phyloP scores from a whole-genome alignment of 257 asterid genomes.

The Nicotiana undulata region DNA sequence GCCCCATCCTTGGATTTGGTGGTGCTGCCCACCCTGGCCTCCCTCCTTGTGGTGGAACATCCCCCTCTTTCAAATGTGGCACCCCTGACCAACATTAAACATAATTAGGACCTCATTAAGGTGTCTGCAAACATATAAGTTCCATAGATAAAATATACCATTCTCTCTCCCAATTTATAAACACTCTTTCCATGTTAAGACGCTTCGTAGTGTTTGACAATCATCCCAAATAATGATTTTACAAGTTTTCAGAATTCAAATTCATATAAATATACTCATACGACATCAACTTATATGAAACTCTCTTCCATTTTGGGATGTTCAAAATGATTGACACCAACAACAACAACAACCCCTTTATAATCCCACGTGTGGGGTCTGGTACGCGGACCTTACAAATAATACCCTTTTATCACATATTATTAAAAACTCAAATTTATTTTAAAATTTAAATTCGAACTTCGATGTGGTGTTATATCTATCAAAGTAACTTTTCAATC shows the following conservation, averaged over 20 bases:
- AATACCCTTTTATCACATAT: background rate
- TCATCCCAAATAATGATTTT: background rate
- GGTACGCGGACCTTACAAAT: no score
- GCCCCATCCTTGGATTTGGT: conserved; percentile 83
- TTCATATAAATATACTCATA: background rate
- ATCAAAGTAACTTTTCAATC: background rate
- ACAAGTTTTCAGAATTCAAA: background rate
- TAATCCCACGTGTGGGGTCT: no score
- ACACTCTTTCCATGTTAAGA: background rate
- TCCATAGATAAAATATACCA: background rate
- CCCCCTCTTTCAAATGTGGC: conserved; percentile 86
- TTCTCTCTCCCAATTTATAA: background rate
- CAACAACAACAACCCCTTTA: no score
- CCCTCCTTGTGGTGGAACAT: conserved; percentile 83
- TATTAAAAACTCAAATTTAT: background rate
- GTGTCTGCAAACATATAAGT: background rate
- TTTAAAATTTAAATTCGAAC: background rate
- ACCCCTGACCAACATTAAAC: conserved; percentile 44
- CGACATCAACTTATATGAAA: background rate
- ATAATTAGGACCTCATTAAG: background rate
- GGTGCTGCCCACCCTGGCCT: conserved; percentile 93
- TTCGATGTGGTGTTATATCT: background rate
- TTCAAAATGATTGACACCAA: background rate
- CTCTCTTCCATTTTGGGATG: background rate
- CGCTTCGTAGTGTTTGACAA: background rate